Percentiles rank a stretch among this genome's conserved stretches.
Evolutionary conservation across 176 grass and related monocot species (phyloP).

Genomic region (Oryza brachyantha): DNA sequence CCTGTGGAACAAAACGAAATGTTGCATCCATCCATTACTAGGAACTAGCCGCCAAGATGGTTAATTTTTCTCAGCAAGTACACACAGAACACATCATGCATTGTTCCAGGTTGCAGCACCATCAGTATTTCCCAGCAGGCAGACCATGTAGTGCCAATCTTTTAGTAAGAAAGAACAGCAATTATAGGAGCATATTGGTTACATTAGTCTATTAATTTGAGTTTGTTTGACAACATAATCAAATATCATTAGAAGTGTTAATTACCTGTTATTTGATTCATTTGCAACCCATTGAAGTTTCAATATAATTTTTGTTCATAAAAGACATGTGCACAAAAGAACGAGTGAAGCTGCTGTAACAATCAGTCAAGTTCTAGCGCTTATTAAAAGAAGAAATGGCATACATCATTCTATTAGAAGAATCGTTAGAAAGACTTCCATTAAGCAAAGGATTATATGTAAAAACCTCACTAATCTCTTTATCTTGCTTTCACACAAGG

Average conservation of each 20-base stretch:
- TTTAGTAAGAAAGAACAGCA: conserved; percentile 8
- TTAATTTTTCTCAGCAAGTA: too few species aligned
- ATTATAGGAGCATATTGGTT: not conserved
- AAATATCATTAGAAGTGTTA: not conserved
- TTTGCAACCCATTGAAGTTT: conserved; percentile 23
- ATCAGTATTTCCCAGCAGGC: too few species aligned
- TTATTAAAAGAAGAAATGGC: conserved; percentile 6
- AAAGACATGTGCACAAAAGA: not conserved
- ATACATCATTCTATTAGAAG: conserved; percentile 18
- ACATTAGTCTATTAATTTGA: not conserved
- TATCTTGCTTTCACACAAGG: too few species aligned
- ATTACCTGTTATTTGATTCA: conserved; percentile 22
- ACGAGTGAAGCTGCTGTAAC: not conserved
- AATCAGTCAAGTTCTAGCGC: not conserved
- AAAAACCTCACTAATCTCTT: too few species aligned
- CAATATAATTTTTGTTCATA: conserved; percentile 31
- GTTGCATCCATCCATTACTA: too few species aligned
- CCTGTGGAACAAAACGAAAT: too few species aligned
- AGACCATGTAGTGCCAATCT: too few species aligned
- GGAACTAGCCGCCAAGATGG: too few species aligned
- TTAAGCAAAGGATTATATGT: conserved; percentile 36
- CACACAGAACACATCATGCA: too few species aligned
- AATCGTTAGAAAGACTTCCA: conserved; percentile 19
- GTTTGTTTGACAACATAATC: not conserved
- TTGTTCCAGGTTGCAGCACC: too few species aligned